Evolutionary conservation across 257 asterid genomes (phyloP).

Genomic region (Ilex aquifolium): DNA sequence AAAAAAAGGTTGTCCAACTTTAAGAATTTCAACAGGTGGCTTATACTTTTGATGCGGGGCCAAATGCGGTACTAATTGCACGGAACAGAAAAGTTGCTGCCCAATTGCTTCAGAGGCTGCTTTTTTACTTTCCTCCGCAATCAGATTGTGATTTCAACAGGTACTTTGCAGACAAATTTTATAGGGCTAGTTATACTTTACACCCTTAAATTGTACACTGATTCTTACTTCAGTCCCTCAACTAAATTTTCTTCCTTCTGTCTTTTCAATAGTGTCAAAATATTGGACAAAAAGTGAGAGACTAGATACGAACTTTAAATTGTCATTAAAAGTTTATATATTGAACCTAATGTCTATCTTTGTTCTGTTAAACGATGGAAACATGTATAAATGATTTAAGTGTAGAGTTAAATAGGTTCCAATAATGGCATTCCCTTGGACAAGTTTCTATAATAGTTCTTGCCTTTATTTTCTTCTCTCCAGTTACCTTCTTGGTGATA

Average conservation of each 20-base stretch:
- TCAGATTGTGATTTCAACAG: slow-evolving; percentile 72
- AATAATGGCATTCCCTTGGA: not conserved
- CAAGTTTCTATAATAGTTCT: not conserved
- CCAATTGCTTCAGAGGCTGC: slow-evolving; percentile 64
- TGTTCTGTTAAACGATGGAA: no score
- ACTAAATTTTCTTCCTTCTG: no score
- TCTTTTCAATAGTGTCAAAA: no score
- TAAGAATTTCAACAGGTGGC: slow-evolving; percentile 54
- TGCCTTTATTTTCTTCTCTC: slow-evolving; percentile 6
- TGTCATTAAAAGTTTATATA: no score
- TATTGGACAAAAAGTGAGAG: no score
- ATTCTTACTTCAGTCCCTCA: no score
- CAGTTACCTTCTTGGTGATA: slow-evolving; percentile 93
- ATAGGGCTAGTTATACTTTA: no score
- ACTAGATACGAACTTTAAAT: no score
- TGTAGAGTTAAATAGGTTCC: no score
- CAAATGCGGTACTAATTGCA: slow-evolving; percentile 86
- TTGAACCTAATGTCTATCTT: no score
- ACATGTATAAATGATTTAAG: no score
- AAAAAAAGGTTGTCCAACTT: not conserved
- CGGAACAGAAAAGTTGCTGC: slow-evolving; percentile 71
- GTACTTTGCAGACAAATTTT: slow-evolving; percentile 22
- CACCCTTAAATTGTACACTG: no score
- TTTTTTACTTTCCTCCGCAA: slow-evolving; percentile 76
- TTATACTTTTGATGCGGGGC: slow-evolving; percentile 96